Base-by-base conservation (phyloP, 1,284 basidiomycete genomes). In the Ganoderma resinaceum region DNA sequence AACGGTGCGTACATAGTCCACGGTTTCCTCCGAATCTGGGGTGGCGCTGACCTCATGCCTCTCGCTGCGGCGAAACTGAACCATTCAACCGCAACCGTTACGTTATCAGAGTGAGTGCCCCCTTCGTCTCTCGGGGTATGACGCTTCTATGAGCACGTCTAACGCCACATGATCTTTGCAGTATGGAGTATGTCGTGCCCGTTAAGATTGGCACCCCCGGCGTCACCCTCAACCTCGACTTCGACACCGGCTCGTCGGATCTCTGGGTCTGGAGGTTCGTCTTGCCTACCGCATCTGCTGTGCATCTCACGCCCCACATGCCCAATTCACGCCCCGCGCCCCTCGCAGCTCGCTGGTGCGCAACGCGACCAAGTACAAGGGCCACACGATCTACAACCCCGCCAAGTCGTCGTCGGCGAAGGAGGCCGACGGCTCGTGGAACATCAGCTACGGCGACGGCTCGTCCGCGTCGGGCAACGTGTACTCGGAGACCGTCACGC, bases 391-490 rank as follows among this genome's bases (percentile, higher is more conserved):
- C 42, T 82, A 80, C 73, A 72, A 80, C 66, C 81, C 80, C 1
- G 53, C 74, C 59, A 77, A 75, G 65, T 82, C 81, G 8, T 73
- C 72, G 20, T 81, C 78, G 1, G 75, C 80, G 11, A 74, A 78
- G 72, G 72, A 76, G 65, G 71, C 74, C 3, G 33, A 68, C n/a
- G 77, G 78, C 8, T 74, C 75, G 8, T 82, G 81, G 81, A 76
- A 79, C 66, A 83, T 83, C 65, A 79, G 77, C 35, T 83, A 83
- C 68, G 82, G 81, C 43, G 82, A 83, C 72, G 81, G 81, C n/a
- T 81, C 80, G 23, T 79, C 78, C 18, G 80, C 80, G 46, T 78
- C 78, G 11, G 78, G 80, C 29, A 76, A 79, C 65, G 78, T 81
- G 23, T 81, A 78, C 74, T 77, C 74, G 11, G 80, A 82, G 64